Evolutionary conservation across 2,329 filamentous ascomycete species (phyloP), one percentile per base, ranked within the genome.

Genomic region (Penicillium sp.): DNA sequence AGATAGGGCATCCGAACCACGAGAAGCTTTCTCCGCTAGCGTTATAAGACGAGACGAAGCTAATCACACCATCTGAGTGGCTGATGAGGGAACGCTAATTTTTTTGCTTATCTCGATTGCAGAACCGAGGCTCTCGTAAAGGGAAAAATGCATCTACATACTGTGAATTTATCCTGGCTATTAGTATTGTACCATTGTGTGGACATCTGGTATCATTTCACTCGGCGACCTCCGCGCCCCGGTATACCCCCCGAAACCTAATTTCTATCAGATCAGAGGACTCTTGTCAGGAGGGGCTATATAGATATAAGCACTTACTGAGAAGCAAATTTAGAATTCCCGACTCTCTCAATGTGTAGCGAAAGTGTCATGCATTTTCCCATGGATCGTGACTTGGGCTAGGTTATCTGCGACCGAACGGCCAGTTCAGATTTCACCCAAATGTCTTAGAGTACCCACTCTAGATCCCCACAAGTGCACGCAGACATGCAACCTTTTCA

Each of bases 1-100:
- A 48, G 3, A 43, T 11, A 12, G 12, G 34, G 25, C 41, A 17
- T 31, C 3, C 20, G 35, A 42, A 37, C n/a, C 1, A 35, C 47
- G 45, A 59, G 55, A 58, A 49, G 4, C 45, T 55, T 60, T 57
- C 31, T 8, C 10, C 57, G 57, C 57, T 63, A 53, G 54, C 25
- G 39, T 20, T 38, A 31, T 41, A 20, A 48, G 17, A 39, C 45
- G 14, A 14, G 39, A 11, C 12, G 6, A 39, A 15, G 35, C 43
- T 17, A 60, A 67, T 68, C 61, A 67, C 66, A 64, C 53, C 66
- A 68, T 67, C 48, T 61, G 12, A 57, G 54, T 66, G 63, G 59
- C 49, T 37, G 52, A 67, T 67, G 61, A 64, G 56, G 52, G 38
- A 62, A 58, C 58, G 45, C 39, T 55, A 43, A 43, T 41, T 41